Base-by-base conservation (phyloP, 1,284 basidiomycete genomes). In the Meira miltonrushii region DNA sequence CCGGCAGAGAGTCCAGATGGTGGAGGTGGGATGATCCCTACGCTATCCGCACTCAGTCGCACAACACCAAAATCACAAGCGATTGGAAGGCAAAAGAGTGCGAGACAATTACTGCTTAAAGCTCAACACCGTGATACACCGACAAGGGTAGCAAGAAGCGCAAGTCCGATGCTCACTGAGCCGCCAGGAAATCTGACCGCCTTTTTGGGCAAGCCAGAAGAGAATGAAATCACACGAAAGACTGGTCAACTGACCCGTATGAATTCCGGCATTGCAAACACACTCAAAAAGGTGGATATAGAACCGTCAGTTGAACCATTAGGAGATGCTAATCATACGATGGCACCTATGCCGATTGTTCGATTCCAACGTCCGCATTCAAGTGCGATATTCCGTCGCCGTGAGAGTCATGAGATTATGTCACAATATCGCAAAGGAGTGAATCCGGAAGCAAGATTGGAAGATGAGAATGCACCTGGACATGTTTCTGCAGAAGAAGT, bases 371-470 rank as follows among this genome's bases (percentile, higher is more conserved):
- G 60, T 56, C 1, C 50, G 56, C 4, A 39, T 54, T 13, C 13
- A 15, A 53, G 7, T 4, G 6, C 15, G 12, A 43, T 25, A 51
- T 41, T 47, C 59, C 56, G 15, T 1, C 64, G 67, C 15, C 71
- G 66, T 44, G 71, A 71, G 58, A 71, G 68, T 44, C 65, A 66
- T 13, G 69, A 73, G 59, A 75, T 70, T 57, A 65, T 75, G 10
- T 71, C 69, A 39, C 71, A 74, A 58, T 77, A 75, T 52, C 69
- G 74, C 39, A 68, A 66, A 46, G 68, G 61, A 39, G 64, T 69
- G 13, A 40, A 39, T 39, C 51, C 51, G 17, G 54, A 40, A 12
- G 44, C 13, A 2, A 21, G 7, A 25, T 12, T 48, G 13, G 46
- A 48, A 48, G 12, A 6, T 19, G 46, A 21, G 17, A 48, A 21